These are phyloP conservation scores for Tolypocladium capitatum DNA, from an alignment of 2,329 filamentous ascomycete genomes.

Conservation along the genomic window DNA sequence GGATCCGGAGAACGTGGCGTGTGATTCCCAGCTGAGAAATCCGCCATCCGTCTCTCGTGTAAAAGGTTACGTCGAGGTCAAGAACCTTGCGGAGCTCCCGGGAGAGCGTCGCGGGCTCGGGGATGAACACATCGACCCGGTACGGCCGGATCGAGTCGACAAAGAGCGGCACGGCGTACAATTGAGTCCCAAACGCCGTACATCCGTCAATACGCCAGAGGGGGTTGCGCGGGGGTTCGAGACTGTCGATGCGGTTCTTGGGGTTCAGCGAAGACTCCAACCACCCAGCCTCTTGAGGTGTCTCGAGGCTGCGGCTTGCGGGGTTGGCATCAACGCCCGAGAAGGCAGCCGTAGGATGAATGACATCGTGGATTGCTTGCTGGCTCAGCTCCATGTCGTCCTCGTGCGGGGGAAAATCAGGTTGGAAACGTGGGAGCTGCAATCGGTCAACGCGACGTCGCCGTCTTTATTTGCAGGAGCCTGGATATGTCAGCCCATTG, in stretches of 20 bases:
- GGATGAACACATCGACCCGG: conserved; percentile 45
- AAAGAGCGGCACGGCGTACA: conserved; percentile 42
- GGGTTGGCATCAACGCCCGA: conserved; percentile 5
- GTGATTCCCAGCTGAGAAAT: conserved; percentile 37
- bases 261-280: conserved; percentile 39
- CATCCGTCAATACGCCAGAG: conserved; percentile 48
- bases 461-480: background rate
- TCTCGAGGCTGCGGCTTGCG: background rate
- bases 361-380: conserved; percentile 38
- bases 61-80: conserved; percentile 36
- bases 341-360: conserved; percentile 46
- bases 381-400: conserved; percentile 39
- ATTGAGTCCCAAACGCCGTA: conserved; percentile 43
- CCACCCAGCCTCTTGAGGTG: conserved; percentile 22
- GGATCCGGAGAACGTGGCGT: conserved; percentile 37
- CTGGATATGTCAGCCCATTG: background rate
- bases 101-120: conserved; percentile 31
- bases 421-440: background rate
- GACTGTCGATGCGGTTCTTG: conserved; percentile 46
- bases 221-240: conserved; percentile 28
- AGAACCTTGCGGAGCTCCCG: conserved; percentile 30
- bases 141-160: conserved; percentile 31
- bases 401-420: background rate
- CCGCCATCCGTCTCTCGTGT: conserved; percentile 36
- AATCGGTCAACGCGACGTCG: background rate